These are phyloP conservation scores for Russula virescens DNA, from an alignment of 768 basidiomycete species.

Conservation along the genomic window DNA sequence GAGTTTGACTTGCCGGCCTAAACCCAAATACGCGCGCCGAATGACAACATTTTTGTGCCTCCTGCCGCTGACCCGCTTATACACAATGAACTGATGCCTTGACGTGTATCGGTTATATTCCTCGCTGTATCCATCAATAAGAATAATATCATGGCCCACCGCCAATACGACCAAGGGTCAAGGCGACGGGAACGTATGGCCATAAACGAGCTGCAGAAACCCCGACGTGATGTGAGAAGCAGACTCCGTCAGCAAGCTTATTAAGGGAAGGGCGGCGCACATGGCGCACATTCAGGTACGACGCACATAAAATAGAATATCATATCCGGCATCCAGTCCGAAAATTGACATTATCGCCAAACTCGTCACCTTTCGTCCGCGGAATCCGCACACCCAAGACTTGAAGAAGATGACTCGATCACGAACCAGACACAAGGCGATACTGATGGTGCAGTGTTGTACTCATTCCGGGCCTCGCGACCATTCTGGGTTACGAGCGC, in stretches of 20 bases:
- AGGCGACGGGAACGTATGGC: background rate
- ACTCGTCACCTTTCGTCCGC: background rate
- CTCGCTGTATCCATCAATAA: background rate
- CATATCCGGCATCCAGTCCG: background rate
- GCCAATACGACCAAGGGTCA: background rate
- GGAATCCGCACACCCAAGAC: background rate
- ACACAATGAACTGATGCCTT: background rate
- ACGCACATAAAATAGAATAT: background rate
- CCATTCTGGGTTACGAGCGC: constrained; percentile 13
- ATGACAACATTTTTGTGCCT: constrained; percentile 6
- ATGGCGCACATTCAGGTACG: constrained; percentile 3
- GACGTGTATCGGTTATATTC: background rate
- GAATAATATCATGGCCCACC: background rate
- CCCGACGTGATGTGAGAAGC: constrained; percentile 10
- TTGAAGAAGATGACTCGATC: background rate
- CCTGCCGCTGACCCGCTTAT: background rate
- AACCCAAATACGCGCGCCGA: constrained; percentile 11
- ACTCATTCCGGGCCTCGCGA: background rate
- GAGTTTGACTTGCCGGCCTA: constrained; percentile 5
- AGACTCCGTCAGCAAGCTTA: background rate
- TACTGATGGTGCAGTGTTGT: background rate
- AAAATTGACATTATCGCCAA: too few relatives aligned
- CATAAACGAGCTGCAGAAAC: background rate
- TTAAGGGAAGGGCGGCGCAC: constrained; percentile 14
- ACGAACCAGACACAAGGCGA: background rate